Evolutionary conservation across 768 basidiomycete species (phyloP).

Genomic region (Mrakia gelida): DNA sequence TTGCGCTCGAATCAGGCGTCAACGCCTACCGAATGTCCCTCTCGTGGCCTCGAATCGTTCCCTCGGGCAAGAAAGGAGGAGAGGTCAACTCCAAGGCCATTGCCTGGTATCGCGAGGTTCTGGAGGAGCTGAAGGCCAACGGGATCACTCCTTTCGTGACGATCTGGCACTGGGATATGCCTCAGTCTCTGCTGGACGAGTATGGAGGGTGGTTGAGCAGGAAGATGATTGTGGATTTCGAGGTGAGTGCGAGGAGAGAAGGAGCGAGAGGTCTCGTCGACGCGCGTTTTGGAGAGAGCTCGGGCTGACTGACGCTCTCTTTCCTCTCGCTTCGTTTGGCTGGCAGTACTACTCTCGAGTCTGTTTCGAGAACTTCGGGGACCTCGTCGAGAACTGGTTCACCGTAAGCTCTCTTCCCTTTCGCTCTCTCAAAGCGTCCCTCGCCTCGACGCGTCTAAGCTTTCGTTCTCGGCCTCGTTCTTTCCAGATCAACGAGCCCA

Average conservation of each 20-base stretch:
- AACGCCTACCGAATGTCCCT: slow-evolving; percentile 38
- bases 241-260: neutral
- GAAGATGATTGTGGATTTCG: slow-evolving; percentile 12
- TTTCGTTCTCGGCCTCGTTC: neutral
- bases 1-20: neutral
- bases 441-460: neutral
- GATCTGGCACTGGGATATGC: slow-evolving; percentile 41
- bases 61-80: slow-evolving; percentile 34
- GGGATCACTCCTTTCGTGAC: slow-evolving; percentile 32
- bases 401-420: neutral
- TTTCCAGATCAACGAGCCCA: slow-evolving; percentile 26
- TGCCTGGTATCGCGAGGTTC: slow-evolving; percentile 36
- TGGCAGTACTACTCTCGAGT: slow-evolving; percentile 9
- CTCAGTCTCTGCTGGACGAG: slow-evolving; percentile 34
- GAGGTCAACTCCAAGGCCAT: slow-evolving; percentile 36
- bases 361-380: slow-evolving; percentile 13
- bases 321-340: neutral
- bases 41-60: slow-evolving; percentile 37
- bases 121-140: slow-evolving; percentile 22
- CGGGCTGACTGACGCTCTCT: no score
- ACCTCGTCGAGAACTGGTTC: slow-evolving; percentile 34
- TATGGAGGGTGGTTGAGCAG: slow-evolving; percentile 34
- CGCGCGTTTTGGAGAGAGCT: neutral
- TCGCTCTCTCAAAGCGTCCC: neutral
- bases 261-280: neutral